Percentiles rank a stretch among this genome's conserved stretches.
Conservation (phyloP, 2,329 filamentous ascomycete species). For the Xylaria arbuscula region DNA sequence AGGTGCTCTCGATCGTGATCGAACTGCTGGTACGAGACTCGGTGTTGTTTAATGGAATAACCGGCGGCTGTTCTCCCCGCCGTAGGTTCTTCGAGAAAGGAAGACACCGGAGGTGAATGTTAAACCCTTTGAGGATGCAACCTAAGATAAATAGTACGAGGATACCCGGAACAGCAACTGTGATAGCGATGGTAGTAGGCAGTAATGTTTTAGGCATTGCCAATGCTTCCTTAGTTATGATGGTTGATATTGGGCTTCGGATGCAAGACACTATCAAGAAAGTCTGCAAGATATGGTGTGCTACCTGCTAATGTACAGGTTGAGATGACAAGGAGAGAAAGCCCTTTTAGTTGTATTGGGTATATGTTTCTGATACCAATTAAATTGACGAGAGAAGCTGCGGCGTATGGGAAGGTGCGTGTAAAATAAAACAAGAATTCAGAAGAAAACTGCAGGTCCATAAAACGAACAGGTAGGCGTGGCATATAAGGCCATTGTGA, state of each 20-base stretch:
- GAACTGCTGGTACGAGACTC: conserved; percentile 34
- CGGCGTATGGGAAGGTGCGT: not conserved
- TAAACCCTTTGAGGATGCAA: conserved; percentile 46
- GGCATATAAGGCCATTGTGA: not conserved
- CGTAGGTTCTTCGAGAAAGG: conserved; percentile 1
- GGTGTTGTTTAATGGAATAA: conserved; percentile 4
- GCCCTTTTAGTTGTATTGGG: conserved; percentile 10
- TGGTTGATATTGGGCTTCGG: conserved; percentile 33
- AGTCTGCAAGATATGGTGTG: conserved; percentile 35
- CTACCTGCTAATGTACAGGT: not conserved
- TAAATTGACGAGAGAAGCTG: conserved; percentile 18
- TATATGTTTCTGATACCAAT: conserved; percentile 26
- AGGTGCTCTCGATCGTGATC: conserved; percentile 44
- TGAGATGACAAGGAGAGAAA: conserved; percentile 5
- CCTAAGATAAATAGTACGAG: conserved; percentile 53
- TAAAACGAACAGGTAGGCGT: conserved; percentile 2
- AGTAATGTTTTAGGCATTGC: conserved; percentile 43
- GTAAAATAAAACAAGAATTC: conserved; percentile 7
- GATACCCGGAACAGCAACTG: conserved; percentile 49
- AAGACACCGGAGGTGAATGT: conserved; percentile 31
- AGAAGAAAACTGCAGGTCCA: conserved; percentile 16
- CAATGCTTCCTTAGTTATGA: conserved; percentile 36
- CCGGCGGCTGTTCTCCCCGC: not conserved
- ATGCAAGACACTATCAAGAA: conserved; percentile 37
- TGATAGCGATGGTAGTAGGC: conserved; percentile 43